These are phyloP conservation scores for Exophiala xenobiotica DNA, from an alignment of 2,329 filamentous ascomycete species.

Conservation along the genomic window DNA sequence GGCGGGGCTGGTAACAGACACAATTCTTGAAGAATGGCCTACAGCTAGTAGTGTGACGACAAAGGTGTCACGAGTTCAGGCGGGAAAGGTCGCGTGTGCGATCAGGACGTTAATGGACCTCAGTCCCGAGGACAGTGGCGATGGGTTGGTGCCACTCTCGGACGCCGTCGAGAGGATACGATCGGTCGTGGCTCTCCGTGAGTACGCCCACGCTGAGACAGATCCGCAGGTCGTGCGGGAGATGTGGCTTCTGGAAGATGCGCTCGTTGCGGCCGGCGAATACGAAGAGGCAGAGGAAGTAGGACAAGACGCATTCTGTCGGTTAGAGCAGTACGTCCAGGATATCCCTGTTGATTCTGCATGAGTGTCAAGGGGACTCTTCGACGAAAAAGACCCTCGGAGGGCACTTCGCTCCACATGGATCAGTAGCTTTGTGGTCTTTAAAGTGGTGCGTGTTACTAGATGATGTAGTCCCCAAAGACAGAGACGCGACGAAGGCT, in stretches of 20 bases:
- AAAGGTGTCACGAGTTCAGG: conserved; percentile 1
- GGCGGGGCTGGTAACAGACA: conserved; percentile 1
- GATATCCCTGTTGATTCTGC: conserved; percentile 7
- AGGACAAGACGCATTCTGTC: background rate
- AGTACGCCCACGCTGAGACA: conserved; percentile 5
- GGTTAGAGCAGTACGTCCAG: conserved; percentile 9
- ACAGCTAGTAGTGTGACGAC: background rate
- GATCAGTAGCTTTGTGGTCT: too few species aligned
- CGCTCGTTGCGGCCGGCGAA: conserved; percentile 2
- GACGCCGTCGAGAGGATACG: conserved; percentile 7
- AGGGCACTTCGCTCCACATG: too few species aligned
- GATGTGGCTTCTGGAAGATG: conserved; percentile 9
- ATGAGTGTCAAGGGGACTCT: too few species aligned
- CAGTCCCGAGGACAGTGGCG: background rate
- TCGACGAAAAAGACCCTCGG: too few species aligned
- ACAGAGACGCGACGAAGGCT: too few species aligned
- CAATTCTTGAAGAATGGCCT: conserved; percentile 1
- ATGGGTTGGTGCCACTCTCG: background rate
- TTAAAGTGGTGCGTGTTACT: too few species aligned
- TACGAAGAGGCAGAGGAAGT: conserved; percentile 9
- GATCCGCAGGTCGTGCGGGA: conserved; percentile 10
- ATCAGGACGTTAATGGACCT: conserved; percentile 10
- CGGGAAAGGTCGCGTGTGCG: conserved; percentile 4
- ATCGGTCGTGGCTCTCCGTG: conserved; percentile 11
- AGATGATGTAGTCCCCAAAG: too few species aligned